Evolutionary conservation across 169 alveolate species (phyloP), one percentile per base, ranked within the genome.

Genomic region (Cryptosporidium viatorum): DNA sequence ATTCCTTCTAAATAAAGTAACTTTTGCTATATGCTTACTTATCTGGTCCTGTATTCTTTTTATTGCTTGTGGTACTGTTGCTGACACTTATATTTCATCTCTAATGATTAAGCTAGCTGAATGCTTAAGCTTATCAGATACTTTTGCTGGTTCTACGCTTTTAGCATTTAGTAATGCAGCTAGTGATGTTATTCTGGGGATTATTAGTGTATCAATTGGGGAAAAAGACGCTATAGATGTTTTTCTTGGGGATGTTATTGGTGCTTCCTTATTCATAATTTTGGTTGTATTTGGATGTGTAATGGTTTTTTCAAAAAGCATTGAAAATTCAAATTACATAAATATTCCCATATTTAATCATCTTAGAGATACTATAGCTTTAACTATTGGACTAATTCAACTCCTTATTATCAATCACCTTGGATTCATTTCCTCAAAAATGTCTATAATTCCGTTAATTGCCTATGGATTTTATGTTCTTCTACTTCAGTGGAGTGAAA

Each of bases 281-380:
- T 65, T 80, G 39, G 89, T 80, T n/a, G 89, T 80, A 0, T 80
- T 80, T 80, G 89, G 89, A 5, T 80, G 89, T 65, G 89, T 80
- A 41, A 80, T 80, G 89, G 89, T 80, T 0, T 80, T 43, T 16
- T 80, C 89, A 3, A 80, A 80, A 80, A 80, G 80, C 39, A 50
- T 21, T 10, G 65, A 60, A 26, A 65, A 80, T n/a, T 16, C 45
- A 10, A 80, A 67, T 39, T 62, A 62, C 16, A 80, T 80, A 18
- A 41, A 80, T 62, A 80, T 80, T 62, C 89, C 89, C 12, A 73
- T 80, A 18, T 65, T 62, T 50, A 80, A 65, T 33, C 89, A 80
- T 23, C 55, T 80, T 21, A 59, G 89, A 62, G 89, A 80, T 23
- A 62, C 89, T 16, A 80, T 80, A 3, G 89, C 89, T 4, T 51